Base-by-base conservation (phyloP, 2,329 filamentous ascomycete species). In the Ophiognomonia clavigignenti-juglandacearum region DNA sequence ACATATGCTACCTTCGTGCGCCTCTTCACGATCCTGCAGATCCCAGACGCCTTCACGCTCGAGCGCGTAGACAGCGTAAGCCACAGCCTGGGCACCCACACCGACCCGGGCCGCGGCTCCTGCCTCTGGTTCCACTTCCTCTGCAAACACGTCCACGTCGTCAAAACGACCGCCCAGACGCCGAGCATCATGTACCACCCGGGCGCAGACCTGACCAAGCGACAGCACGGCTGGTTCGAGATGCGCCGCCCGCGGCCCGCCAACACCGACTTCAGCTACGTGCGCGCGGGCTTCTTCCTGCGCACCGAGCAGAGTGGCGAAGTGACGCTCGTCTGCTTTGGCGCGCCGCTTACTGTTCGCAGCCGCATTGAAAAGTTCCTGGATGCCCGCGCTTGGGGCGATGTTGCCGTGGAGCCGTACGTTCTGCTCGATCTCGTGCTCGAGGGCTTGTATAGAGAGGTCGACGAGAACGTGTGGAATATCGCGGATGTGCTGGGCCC, bases 101-200 rank as follows among this genome's bases (percentile, higher is more conserved):
- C 54, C 13, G 57, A 58, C 29, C 40, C 26, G 2, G 32, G 55
- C 13, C 26, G 13, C 22, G 63, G 52, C n/a, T 57, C 48, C 14
- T 56, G 54, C 26, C 54, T 60, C 0, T 68, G 63, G 65, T 66
- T 68, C 34, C 61, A 63, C 37, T 64, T 61, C 32, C 59, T 65
- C 16, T 65, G 57, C 52, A 66, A 67, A 52, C 61, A 60, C 45
- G 56, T 62, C 19, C 13, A 29, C 13, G 26, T 29, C 26, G 13
- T 13, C 26, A 13, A 29, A 29, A 29, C 26, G n/a, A n/a, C n/a
- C 26, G 13, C 26, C 7, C 13, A 8, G 13, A 29, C 26, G 13
- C 7, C 26, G 13, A 29, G 26, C 26, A 29, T 29, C 7, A 7
- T 29, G 13, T 29, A 29, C 26, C 26, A 29, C 13, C 26, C 26